Base-by-base conservation (phyloP, 495 filamentous ascomycete species). In the Hypoxylon cercidicola region DNA sequence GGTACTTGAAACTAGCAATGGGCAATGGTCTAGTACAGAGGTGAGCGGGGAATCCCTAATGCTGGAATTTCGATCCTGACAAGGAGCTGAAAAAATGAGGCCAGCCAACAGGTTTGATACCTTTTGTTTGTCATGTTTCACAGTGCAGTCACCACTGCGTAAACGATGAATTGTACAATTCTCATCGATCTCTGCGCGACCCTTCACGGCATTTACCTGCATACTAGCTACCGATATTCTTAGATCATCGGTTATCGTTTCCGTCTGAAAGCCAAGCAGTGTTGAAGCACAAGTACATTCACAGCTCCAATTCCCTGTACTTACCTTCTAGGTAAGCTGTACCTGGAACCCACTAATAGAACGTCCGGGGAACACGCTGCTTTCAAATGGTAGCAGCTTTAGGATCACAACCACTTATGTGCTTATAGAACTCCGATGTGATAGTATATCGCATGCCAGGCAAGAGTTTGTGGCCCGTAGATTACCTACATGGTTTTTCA, bases 41-140 rank as follows among this genome's bases (percentile, higher is more conserved):
- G 25, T 25, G 55, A 46, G 39, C 43, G 16, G 39, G 30, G 34
- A 32, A 37, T 0, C 43, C 39, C 28, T 21, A 19, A 8, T 12
- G 25, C 28, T 48, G 21, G 19, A 53, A 28, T 30, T 46, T 53
- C 21, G 20, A 30, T 48, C 20, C 20, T 43, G 19, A 50, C 13
- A 8, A 8, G 25, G 40, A 57, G 66, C 66, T 69, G 55, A 68
- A 46, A 41, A 41, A 64, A 60, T 28, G 60, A 69, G 66, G 66
- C 60, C 66, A 57, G 46, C 49, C 30, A 20, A 46, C 61, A 40
- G 15, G 16, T 20, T 35, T 25, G 54, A 49, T 34, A 35, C 20
- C 30, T 47, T 7, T 25, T 56, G 41, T 43, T 46, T 32, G n/a
- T 25, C 15, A 32, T 18, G 55, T 51, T 13, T 49, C 51, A 50